A percentile compares a stretch with the other conserved stretches of the same genome.
These are phyloP conservation scores for Pythium plurisporium DNA, from an alignment of 352 stramenopile species.

Conservation along the genomic window DNA sequence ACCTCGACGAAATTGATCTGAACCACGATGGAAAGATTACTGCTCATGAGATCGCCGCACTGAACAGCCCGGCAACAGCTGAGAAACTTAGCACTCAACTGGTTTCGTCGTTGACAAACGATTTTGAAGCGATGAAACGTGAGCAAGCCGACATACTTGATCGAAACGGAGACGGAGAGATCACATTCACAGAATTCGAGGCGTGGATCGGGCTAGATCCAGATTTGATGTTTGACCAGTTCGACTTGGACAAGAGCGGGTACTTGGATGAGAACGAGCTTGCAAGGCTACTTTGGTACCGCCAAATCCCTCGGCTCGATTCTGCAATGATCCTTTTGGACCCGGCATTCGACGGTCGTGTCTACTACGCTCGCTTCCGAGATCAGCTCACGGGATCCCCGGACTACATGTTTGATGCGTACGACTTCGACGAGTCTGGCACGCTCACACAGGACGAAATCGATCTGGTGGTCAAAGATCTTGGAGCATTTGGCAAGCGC, in stretches of 20 bases:
- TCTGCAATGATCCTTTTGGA: constrained; percentile 66
- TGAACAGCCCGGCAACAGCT: constrained; percentile 22
- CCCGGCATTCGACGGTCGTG: constrained; percentile 73
- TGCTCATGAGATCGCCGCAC: constrained; percentile 40
- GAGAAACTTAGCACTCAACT: constrained; percentile 43
- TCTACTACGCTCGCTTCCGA: constrained; percentile 72
- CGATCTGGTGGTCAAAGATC: constrained; percentile 59
- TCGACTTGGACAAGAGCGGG: constrained; percentile 81
- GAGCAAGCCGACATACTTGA: constrained; percentile 47
- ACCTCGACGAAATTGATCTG: constrained; percentile 62
- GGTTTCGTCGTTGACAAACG: constrained; percentile 32
- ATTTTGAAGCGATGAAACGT: constrained; percentile 66
- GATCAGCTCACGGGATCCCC: constrained; percentile 35
- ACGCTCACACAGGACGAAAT: constrained; percentile 61
- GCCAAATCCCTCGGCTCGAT: constrained; percentile 68
- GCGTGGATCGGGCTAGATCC: constrained; percentile 65
- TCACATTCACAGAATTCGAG: constrained; percentile 70
- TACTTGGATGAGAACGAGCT: constrained; percentile 84
- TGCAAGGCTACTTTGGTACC: constrained; percentile 53
- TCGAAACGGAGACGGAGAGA: constrained; percentile 39
- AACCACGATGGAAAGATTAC: constrained; percentile 73
- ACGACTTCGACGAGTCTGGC: constrained; percentile 63
- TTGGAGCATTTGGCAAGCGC: constrained; percentile 45
- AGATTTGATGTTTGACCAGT: constrained; percentile 77
- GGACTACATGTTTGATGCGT: constrained; percentile 61